Base-by-base conservation (phyloP, 2,329 filamentous ascomycete genomes). In the Hymenoscyphus occultus region DNA sequence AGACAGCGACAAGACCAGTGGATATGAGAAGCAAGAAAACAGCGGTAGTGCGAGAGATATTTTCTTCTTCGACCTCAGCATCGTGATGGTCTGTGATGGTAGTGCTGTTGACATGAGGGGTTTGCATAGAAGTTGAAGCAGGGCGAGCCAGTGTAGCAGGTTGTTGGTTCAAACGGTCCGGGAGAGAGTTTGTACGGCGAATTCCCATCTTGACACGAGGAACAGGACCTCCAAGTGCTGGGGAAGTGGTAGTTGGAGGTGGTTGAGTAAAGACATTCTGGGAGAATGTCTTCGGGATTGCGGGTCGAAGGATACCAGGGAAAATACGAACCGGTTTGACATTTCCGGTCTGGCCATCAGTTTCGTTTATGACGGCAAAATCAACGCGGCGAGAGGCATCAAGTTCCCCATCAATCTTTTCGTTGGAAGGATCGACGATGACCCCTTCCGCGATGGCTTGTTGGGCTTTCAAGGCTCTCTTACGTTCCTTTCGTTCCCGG, bases 121-220 rank as follows among this genome's bases (percentile, higher is more conserved):
- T 69, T 22, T 63, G 57, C 16, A 69, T 60, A 40, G 56, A 65
- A 4, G 60, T 56, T 7, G 65, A 65, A 39, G 63, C 39, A n/a
- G 64, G 32, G 42, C 56, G 58, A 40, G 64, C 39, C 59, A 62
- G 54, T 9, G 39, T 48, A 7, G 65, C 59, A 31, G 64, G 48
- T 4, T 68, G 67, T 61, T 79, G 77, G 66, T 84, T 86, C 9
- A 92, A 82, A 19, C 88, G 84, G 71, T 90, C 89, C 0, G 90
- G 90, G 2, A 93, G 82, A 0, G 90, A 93, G 74, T 86, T 91
- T 22, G 90, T 91, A 63, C 90, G 84, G 64, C 89, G 87, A 62
- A 92, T 86, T n/a, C 85, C 85, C 69, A 85, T 85, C 54, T 84
- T 81, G 65, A 88, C 83, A 39, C 83, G 81, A 5, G 86, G 84